These are phyloP conservation scores for Mycena maculata DNA, from an alignment of 768 basidiomycete species.

Conservation along the genomic window DNA sequence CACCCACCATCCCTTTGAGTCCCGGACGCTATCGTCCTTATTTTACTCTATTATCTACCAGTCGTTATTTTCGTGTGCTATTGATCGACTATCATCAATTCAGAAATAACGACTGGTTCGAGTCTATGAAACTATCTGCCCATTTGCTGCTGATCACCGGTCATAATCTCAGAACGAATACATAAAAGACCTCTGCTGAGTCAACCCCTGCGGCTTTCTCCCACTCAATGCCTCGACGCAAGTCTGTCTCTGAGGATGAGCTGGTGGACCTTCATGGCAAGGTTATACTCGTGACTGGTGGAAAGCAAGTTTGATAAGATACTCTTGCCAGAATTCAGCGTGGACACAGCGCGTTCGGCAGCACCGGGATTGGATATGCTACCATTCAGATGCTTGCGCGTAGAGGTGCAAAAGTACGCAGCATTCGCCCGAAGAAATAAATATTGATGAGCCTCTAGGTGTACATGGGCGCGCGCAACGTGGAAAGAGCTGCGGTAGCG, in stretches of 20 bases:
- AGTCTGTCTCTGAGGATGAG: conserved; percentile 53
- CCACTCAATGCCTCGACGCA: too few relatives aligned
- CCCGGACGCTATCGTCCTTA: too few relatives aligned
- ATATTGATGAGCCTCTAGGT: conserved; percentile 16
- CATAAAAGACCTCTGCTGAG: too few relatives aligned
- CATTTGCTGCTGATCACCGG: too few relatives aligned
- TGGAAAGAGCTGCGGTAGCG: conserved; percentile 44
- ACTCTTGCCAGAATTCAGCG: background rate
- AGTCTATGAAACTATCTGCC: too few relatives aligned
- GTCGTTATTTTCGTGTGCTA: too few relatives aligned
- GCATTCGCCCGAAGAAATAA: background rate
- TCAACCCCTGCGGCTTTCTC: background rate
- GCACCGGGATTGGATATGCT: conserved; percentile 49
- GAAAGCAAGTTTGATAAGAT: conserved; percentile 39
- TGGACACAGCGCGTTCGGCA: conserved; percentile 42
- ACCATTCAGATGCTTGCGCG: conserved; percentile 51
- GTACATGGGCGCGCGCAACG: conserved; percentile 48
- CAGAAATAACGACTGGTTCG: too few relatives aligned
- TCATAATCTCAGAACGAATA: too few relatives aligned
- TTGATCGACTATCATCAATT: too few relatives aligned
- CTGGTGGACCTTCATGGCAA: conserved; percentile 57
- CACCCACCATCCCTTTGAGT: too few relatives aligned
- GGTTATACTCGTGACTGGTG: conserved; percentile 62
- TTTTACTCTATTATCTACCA: too few relatives aligned
- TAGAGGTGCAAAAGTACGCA: conserved; percentile 53